A percentile compares a stretch with the other conserved stretches of the same genome.
Conservation (phyloP, 495 filamentous ascomycete genomes). For the Trichocladium uniseriatum region DNA sequence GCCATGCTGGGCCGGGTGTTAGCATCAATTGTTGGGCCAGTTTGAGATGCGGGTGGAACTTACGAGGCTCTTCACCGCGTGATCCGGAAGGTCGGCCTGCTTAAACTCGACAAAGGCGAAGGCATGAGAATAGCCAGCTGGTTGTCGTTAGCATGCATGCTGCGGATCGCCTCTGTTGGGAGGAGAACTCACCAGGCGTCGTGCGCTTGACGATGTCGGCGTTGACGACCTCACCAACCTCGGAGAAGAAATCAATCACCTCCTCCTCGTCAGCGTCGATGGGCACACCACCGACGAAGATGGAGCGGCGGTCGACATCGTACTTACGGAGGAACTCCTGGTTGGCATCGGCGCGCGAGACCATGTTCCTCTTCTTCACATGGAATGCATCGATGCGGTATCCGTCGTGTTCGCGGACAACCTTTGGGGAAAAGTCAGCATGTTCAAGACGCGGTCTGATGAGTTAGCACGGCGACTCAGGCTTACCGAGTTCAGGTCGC, state of each 20-base stretch:
- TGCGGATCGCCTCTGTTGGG: background rate
- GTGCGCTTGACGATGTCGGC: slow-evolving; percentile 31
- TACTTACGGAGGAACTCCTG: slow-evolving; percentile 32
- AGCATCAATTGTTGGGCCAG: background rate
- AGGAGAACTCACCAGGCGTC: slow-evolving; percentile 9
- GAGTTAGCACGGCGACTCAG: background rate
- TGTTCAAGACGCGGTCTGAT: slow-evolving; percentile 5
- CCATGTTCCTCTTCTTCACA: slow-evolving; percentile 19
- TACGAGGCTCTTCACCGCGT: slow-evolving; percentile 27
- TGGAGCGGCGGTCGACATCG: slow-evolving; percentile 39
- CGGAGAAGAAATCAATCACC: slow-evolving; percentile 29
- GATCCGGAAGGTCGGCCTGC: slow-evolving; percentile 25
- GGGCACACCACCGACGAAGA: slow-evolving; percentile 46
- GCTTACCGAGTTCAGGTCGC: slow-evolving; percentile 35
- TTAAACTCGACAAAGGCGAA: slow-evolving; percentile 50
- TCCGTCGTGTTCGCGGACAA: slow-evolving; percentile 18
- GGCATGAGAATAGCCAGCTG: slow-evolving; percentile 11
- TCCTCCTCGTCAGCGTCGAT: slow-evolving; percentile 26
- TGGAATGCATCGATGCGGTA: slow-evolving; percentile 29
- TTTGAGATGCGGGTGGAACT: background rate
- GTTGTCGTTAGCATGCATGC: slow-evolving; percentile 8
- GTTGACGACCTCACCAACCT: slow-evolving; percentile 33
- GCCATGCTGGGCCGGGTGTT: slow-evolving; percentile 2
- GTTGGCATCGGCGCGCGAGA: slow-evolving; percentile 18
- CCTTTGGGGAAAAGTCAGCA: slow-evolving; percentile 16